Evolutionary conservation across 2,329 filamentous ascomycete genomes (phyloP).

Genomic region (Aurifilum marmelostoma): DNA sequence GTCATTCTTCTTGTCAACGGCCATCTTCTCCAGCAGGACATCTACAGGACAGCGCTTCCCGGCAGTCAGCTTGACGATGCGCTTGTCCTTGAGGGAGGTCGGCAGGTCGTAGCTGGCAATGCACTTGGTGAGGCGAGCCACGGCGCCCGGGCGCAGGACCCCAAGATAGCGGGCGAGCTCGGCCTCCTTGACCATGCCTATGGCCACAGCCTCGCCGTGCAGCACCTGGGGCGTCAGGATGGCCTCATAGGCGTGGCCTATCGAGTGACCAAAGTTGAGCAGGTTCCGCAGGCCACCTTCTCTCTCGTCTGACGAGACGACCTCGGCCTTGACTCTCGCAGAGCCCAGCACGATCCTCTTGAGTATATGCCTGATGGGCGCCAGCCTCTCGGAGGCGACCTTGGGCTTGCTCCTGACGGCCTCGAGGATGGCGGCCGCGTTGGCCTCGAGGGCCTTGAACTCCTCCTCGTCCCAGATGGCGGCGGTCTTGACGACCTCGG

Average conservation of each 20-base stretch:
- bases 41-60: constrained; percentile 89
- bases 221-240: constrained; percentile 93
- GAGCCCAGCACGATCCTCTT: constrained; percentile 86
- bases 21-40: constrained; percentile 87
- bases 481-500: constrained; percentile 95
- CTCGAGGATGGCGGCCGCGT: constrained; percentile 75
- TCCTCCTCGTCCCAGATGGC: constrained; percentile 93
- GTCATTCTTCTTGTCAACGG: constrained; percentile 98
- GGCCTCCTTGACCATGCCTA: constrained; percentile 98
- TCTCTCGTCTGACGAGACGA: constrained; percentile 91
- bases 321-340: constrained; percentile 89
- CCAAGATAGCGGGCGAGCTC: constrained; percentile 90
- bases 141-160: constrained; percentile 80
- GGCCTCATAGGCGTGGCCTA: constrained; percentile 94
- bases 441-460: constrained; percentile 81
- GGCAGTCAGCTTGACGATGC: constrained; percentile 78
- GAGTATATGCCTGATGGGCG: constrained; percentile 69
- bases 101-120: constrained; percentile 93
- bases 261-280: constrained; percentile 96
- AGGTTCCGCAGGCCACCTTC: constrained; percentile 93
- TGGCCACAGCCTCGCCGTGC: constrained; percentile 93
- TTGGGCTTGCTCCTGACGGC: constrained; percentile 67
- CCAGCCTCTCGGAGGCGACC: constrained; percentile 54
- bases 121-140: constrained; percentile 88
- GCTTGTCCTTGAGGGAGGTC: constrained; percentile 81